Conservation (phyloP, 768 basidiomycete genomes). For the Russula brevipes region DNA sequence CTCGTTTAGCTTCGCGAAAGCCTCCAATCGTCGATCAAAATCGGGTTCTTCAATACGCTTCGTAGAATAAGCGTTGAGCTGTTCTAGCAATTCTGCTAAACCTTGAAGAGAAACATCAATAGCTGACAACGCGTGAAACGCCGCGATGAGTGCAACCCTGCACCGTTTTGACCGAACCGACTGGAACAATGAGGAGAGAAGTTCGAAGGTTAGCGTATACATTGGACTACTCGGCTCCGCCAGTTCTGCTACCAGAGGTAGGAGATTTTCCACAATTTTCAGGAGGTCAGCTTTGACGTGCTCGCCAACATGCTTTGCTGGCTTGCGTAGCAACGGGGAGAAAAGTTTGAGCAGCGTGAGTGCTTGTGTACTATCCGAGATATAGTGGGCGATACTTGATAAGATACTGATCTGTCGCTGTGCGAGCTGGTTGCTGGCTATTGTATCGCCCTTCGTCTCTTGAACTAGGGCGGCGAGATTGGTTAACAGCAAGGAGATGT, state of each 20-base stretch:
- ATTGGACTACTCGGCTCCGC: slow-evolving; percentile 39
- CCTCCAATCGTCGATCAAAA: slow-evolving; percentile 77
- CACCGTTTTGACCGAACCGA: slow-evolving; percentile 65
- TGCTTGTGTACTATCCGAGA: slow-evolving; percentile 66
- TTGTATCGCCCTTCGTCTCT: slow-evolving; percentile 46
- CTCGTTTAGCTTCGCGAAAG: slow-evolving; percentile 75
- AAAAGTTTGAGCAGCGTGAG: slow-evolving; percentile 66
- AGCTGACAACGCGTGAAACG: slow-evolving; percentile 51
- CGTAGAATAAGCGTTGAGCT: slow-evolving; percentile 80
- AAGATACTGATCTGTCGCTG: slow-evolving; percentile 81
- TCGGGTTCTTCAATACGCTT: slow-evolving; percentile 88
- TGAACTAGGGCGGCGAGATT: slow-evolving; percentile 69
- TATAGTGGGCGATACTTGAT: slow-evolving; percentile 71
- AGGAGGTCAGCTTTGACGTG: slow-evolving; percentile 81
- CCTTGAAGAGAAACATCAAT: slow-evolving; percentile 44
- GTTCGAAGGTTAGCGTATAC: slow-evolving; percentile 51
- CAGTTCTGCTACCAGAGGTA: slow-evolving; percentile 64
- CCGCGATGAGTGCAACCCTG: slow-evolving; percentile 60
- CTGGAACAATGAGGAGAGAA: slow-evolving; percentile 77
- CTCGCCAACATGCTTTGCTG: slow-evolving; percentile 72
- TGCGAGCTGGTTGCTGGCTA: slow-evolving; percentile 56
- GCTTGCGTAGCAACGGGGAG: slow-evolving; percentile 72
- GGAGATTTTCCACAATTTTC: slow-evolving; percentile 58
- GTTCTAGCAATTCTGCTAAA: slow-evolving; percentile 53
- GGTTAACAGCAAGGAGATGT: slow-evolving; percentile 63